These are phyloP conservation scores for Nemania sp. DNA, from an alignment of 2,329 filamentous ascomycete species.

Conservation along the genomic window DNA sequence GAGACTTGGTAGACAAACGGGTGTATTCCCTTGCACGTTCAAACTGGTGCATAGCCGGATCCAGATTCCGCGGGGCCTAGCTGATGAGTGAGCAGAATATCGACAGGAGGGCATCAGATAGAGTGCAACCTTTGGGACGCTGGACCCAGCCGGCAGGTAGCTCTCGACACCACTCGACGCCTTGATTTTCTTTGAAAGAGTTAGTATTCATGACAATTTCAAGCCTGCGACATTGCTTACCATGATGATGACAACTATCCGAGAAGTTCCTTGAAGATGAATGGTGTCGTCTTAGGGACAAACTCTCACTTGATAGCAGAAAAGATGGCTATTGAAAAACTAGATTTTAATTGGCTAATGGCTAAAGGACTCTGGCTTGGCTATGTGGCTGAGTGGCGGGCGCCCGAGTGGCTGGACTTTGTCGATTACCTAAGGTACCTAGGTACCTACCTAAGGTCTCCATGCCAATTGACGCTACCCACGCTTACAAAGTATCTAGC, in stretches of 20 bases:
- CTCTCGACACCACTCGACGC: constrained; percentile 21
- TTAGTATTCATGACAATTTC: not conserved
- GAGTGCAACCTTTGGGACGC: constrained; percentile 29
- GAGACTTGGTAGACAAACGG: not conserved
- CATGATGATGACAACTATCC: constrained; percentile 17
- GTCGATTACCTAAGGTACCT: too few relatives aligned
- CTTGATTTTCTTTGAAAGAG: constrained; percentile 25
- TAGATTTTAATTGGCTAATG: constrained; percentile 25
- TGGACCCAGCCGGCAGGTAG: constrained; percentile 52
- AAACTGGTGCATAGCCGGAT: constrained; percentile 49
- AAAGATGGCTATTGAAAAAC: constrained; percentile 16
- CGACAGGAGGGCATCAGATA: not conserved
- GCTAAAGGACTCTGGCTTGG: not conserved
- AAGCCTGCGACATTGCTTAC: constrained; percentile 1
- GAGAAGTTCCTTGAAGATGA: not conserved
- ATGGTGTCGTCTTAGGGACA: not conserved
- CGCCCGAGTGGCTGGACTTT: constrained; percentile 14
- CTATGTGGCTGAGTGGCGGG: constrained; percentile 15
- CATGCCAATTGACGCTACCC: too few relatives aligned
- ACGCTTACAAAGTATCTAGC: too few relatives aligned
- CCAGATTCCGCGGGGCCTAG: constrained; percentile 32
- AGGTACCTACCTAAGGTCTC: too few relatives aligned
- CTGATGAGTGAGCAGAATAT: constrained; percentile 33
- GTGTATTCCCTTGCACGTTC: constrained; percentile 65
- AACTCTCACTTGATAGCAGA: constrained; percentile 10